Evolutionary conservation across 441 rosid species (phyloP).

Genomic region (Populus hybrid): DNA sequence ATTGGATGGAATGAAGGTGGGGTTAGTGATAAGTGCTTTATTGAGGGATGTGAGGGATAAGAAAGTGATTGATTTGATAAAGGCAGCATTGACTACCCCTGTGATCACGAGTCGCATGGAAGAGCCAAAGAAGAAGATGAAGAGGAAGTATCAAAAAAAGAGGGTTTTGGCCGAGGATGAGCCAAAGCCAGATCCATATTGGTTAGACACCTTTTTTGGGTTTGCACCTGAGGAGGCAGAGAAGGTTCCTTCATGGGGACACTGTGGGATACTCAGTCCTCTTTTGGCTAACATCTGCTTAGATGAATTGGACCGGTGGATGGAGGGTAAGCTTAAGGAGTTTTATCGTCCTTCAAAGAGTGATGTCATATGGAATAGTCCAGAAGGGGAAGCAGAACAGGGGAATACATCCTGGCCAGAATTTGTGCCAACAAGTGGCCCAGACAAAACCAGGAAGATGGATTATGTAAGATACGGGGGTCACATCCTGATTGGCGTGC

Average conservation of each 20-base stretch:
- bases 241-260: conserved; percentile 90
- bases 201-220: conserved; percentile 91
- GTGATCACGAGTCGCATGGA: conserved; percentile 55
- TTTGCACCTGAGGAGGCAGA: conserved; percentile 98
- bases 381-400: conserved; percentile 89
- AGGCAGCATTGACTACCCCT: conserved; percentile 73
- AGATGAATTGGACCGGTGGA: conserved; percentile 86
- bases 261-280: conserved; percentile 87
- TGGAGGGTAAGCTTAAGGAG: conserved; percentile 81
- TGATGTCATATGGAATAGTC: conserved; percentile 88
- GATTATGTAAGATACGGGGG: conserved; percentile 87
- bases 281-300: conserved; percentile 84
- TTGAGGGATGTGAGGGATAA: conserved; percentile 94
- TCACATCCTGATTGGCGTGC: conserved; percentile 84
- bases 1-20: conserved; percentile 90
- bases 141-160: conserved; percentile 88
- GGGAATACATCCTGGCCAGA: conserved; percentile 99
- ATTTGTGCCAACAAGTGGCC: conserved; percentile 95
- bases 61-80: conserved; percentile 84
- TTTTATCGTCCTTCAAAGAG: conserved; percentile 81
- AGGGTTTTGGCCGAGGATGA: conserved; percentile 95
- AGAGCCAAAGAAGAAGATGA: conserved; percentile 67
- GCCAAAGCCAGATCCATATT: conserved; percentile 97
- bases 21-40: conserved; percentile 72
- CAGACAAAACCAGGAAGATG: conserved; percentile 92